Percentiles rank a stretch among this genome's conserved stretches.
These are phyloP conservation scores for Fusarium verrucosum DNA, from an alignment of 2,329 filamentous ascomycete species.

Conservation along the genomic window DNA sequence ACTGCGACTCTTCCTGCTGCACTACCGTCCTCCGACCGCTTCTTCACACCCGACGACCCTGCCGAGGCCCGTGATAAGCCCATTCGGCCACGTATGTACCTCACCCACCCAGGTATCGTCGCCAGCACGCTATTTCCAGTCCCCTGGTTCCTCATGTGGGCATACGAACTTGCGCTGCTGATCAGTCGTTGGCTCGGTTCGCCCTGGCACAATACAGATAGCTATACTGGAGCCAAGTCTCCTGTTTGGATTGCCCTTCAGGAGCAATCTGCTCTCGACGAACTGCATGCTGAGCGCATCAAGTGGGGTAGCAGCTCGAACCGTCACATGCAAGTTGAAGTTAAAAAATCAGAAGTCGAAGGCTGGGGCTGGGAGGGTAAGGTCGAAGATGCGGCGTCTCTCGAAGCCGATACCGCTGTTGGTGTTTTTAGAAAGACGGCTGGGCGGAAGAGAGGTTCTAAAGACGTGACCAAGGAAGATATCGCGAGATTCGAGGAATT, in stretches of 20 bases:
- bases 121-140: conserved; percentile 84
- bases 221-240: conserved; percentile 79
- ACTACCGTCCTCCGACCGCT: conserved; percentile 64
- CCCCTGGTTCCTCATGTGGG: conserved; percentile 71
- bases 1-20: conserved; percentile 74
- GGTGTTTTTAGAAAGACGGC: conserved; percentile 61
- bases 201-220: conserved; percentile 83
- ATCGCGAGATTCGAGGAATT: conserved; percentile 69
- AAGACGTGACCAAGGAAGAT: conserved; percentile 68
- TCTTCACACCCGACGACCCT: conserved; percentile 55
- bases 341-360: conserved; percentile 83
- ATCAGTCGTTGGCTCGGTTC: conserved; percentile 81
- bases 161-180: conserved; percentile 74
- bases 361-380: conserved; percentile 82
- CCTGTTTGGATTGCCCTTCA: conserved; percentile 82
- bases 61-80: conserved; percentile 37
- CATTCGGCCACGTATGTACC: conserved; percentile 70
- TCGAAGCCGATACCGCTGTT: conserved; percentile 54
- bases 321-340: conserved; percentile 63
- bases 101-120: conserved; percentile 88
- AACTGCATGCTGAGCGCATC: conserved; percentile 60
- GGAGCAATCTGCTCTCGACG: conserved; percentile 69
- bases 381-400: conserved; percentile 57
- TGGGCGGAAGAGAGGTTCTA: conserved; percentile 67
- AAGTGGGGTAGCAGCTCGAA: conserved; percentile 89